These are phyloP conservation scores for Reutealis trisperma DNA, from an alignment of 345 rosid genomes.

Conservation along the genomic window DNA sequence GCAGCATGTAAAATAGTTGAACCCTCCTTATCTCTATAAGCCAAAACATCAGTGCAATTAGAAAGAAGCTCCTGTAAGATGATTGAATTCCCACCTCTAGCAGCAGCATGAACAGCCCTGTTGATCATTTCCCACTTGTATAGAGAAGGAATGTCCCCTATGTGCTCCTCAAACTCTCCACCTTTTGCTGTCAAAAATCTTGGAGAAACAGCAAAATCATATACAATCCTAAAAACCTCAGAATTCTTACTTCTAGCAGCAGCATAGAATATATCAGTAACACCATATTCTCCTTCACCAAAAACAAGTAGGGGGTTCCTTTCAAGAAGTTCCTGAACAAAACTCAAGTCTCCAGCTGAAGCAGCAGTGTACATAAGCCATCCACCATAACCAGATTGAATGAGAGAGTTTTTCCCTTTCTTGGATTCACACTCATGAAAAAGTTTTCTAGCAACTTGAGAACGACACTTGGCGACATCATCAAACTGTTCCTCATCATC, in stretches of 20 bases:
- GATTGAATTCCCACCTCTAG: conserved; percentile 74
- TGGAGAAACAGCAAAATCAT: conserved; percentile 68
- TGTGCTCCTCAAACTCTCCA: conserved; percentile 71
- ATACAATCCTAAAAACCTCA: conserved; percentile 61
- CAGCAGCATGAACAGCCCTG: conserved; percentile 86
- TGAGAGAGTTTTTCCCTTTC: conserved; percentile 60
- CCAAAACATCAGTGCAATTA: conserved; percentile 51
- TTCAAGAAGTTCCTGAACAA: conserved; percentile 67
- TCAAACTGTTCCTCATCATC: conserved; percentile 71
- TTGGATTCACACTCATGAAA: conserved; percentile 59
- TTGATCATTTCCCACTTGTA: conserved; percentile 80
- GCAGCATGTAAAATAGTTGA: conserved; percentile 93
- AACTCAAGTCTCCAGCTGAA: conserved; percentile 78
- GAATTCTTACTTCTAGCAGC: conserved; percentile 76
- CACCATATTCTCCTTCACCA: conserved; percentile 96
- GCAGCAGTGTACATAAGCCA: conserved; percentile 95
- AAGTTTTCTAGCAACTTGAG: conserved; percentile 68
- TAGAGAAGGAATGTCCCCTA: conserved; percentile 56
- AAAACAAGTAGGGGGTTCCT: conserved; percentile 74
- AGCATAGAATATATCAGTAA: conserved; percentile 80
- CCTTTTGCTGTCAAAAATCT: conserved; percentile 54
- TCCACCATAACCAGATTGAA: conserved; percentile 78
- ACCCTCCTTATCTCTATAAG: conserved; percentile 70
- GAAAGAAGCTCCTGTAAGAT: conserved; percentile 58
- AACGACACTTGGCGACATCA: conserved; percentile 68